These are phyloP conservation scores for Penicillium italicum DNA, from an alignment of 2,329 filamentous ascomycete species.

Conservation along the genomic window DNA sequence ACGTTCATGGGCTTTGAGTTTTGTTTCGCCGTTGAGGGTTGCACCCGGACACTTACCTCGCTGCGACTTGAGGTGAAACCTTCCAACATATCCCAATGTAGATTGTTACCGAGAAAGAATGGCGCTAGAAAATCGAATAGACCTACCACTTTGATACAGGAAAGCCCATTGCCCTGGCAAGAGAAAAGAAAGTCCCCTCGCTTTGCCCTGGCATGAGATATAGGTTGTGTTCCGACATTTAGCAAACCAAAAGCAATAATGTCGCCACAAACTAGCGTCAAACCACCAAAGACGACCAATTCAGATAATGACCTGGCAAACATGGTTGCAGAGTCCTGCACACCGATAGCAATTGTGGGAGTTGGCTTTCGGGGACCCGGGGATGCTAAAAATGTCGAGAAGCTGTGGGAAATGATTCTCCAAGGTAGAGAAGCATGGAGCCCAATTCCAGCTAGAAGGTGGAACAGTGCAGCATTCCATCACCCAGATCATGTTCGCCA, in stretches of 20 bases:
- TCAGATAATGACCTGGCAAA: constrained; percentile 2
- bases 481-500: constrained; percentile 25
- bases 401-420: constrained; percentile 25
- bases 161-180: too few species aligned
- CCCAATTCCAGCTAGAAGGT: constrained; percentile 18
- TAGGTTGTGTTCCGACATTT: neutral
- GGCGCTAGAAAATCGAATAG: neutral
- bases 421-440: constrained; percentile 21
- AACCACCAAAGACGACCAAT: neutral
- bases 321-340: constrained; percentile 2
- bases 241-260: neutral
- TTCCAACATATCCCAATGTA: neutral
- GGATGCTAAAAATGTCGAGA: constrained; percentile 18
- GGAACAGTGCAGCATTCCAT: constrained; percentile 25
- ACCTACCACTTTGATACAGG: neutral
- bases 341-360: constrained; percentile 27
- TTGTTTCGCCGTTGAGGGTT: constrained; percentile 5
- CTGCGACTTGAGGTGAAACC: neutral
- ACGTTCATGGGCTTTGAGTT: neutral
- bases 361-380: constrained; percentile 27
- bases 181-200: neutral
- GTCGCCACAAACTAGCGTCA: neutral
- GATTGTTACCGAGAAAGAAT: neutral
- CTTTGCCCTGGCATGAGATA: neutral
- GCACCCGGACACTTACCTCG: constrained; percentile 7